Evolutionary conservation across 306 rosid genomes (phyloP).

Genomic region (Quercus gilva): DNA sequence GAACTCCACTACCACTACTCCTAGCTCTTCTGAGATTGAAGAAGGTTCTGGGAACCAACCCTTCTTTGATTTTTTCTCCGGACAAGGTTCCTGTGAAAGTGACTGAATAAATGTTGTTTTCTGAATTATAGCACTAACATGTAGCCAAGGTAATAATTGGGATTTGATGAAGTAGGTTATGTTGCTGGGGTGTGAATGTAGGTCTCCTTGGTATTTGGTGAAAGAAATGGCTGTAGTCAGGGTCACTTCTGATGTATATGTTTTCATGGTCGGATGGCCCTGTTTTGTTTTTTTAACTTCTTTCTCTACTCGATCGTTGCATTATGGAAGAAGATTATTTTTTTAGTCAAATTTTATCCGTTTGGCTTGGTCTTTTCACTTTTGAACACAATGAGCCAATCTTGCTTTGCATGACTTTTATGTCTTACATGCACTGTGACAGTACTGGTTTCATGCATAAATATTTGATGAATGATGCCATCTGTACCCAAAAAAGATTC

Average conservation of each 20-base stretch:
- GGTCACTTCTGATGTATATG: not conserved
- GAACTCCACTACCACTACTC: conserved; percentile 21
- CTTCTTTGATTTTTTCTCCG: conserved; percentile 32
- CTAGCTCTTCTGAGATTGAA: conserved; percentile 16
- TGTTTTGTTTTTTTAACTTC: not conserved
- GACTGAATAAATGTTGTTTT: not conserved
- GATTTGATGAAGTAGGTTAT: not conserved
- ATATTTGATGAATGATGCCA: not conserved
- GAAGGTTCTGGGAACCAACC: conserved; percentile 3
- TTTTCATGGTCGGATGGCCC: not conserved
- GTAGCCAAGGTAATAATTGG: not conserved
- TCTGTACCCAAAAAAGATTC: no score
- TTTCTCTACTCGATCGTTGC: not conserved
- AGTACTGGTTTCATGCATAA: not conserved
- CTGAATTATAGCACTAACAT: not conserved
- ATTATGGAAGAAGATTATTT: not conserved
- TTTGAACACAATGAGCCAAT: not conserved
- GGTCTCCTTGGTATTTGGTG: not conserved
- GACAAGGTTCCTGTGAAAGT: not conserved
- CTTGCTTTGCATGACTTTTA: not conserved
- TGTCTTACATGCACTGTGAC: not conserved
- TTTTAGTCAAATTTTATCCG: not conserved
- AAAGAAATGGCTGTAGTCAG: not conserved
- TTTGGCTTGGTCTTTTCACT: not conserved
- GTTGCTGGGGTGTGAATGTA: not conserved